Percentiles rank a stretch among this genome's conserved stretches.
Evolutionary conservation across 768 basidiomycete species (phyloP).

Genomic region (Xerocomellus intermedius): DNA sequence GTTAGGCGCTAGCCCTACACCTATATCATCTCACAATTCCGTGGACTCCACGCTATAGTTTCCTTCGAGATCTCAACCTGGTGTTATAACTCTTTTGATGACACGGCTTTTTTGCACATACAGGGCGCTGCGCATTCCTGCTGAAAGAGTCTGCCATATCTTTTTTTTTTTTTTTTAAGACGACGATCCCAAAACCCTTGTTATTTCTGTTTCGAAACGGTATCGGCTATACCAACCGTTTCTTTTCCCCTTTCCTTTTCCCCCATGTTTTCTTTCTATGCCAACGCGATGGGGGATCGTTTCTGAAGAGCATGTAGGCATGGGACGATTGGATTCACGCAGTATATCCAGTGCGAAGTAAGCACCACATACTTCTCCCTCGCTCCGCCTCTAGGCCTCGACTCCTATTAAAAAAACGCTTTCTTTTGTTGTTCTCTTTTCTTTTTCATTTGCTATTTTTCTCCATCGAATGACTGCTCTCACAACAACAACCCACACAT

Average conservation of each 20-base stretch:
- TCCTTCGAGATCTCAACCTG: constrained; percentile 19
- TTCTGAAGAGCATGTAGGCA: constrained; percentile 9
- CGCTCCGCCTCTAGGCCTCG: background rate
- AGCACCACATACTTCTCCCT: background rate
- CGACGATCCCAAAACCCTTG: background rate
- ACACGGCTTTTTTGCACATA: constrained; percentile 20
- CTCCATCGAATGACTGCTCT: no score
- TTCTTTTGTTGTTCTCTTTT: background rate
- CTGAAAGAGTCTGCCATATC: constrained; percentile 21
- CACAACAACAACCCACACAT: background rate
- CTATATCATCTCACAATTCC: constrained; percentile 19
- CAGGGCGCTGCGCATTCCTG: constrained; percentile 34
- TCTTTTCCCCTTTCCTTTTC: background rate
- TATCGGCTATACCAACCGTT: constrained; percentile 22
- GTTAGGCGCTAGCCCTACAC: constrained; percentile 26
- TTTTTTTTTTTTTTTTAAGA: background rate
- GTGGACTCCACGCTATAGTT: constrained; percentile 22
- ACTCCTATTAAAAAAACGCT: background rate
- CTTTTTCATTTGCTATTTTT: background rate
- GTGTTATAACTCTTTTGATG: constrained; percentile 25
- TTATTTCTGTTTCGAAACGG: constrained; percentile 11
- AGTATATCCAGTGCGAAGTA: constrained; percentile 9
- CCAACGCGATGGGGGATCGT: constrained; percentile 14
- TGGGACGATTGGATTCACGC: constrained; percentile 9
- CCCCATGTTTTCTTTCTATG: background rate